Base-by-base conservation (phyloP, 345 rosid genomes). In the Xanthoceras sorbifolium region DNA sequence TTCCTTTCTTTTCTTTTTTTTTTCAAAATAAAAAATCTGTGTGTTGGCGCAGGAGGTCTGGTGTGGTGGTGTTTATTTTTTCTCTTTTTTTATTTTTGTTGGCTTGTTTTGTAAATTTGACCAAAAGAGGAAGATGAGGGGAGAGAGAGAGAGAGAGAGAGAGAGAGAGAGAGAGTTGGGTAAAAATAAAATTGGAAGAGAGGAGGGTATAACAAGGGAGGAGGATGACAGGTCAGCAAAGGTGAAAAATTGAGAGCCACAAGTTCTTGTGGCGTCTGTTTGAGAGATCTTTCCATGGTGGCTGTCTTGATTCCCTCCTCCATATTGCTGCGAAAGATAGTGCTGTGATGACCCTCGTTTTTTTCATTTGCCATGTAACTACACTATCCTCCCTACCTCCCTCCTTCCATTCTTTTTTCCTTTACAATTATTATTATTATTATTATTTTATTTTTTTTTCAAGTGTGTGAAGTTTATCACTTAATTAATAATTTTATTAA, bases 241-340 rank as follows among this genome's bases (percentile, higher is more conserved):
- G 61, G 38, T 77, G 63, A 18, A 73, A 69, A 11, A 23, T 71
- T 83, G 22, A 78, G 84, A 86, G 85, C 91, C 91, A 88, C 91
- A 82, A 81, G 74, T 83, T 88, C 81, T 34, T 86, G 88, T 86
- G 88, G 89, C 77, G 77, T 70, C n/a, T 76, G n/a, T n/a, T n/a
- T n/a, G n/a, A n/a, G 75, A 80, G 78, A 83, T 80, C 84, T 83
- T 86, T 82, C 71, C 62, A 63, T n/a, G n/a, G n/a, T n/a, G n/a
- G 74, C 52, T 64, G 67, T 83, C 38, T 77, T 61, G 84, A 84
- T 87, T 84, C 89, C 82, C 77, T 74, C 1, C 9, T 42, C 46
- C 79, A 75, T 64, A 64, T 74, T 77, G 73, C 76, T 40, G 22
- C 67, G 50, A 80, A 77, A 85, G 90, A 84, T 83, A 50, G 82